Evolutionary conservation across 371 early-diverging fungal genomes (phyloP), one percentile per base, ranked within the genome.

Genomic region (Blakeslea trispora): DNA sequence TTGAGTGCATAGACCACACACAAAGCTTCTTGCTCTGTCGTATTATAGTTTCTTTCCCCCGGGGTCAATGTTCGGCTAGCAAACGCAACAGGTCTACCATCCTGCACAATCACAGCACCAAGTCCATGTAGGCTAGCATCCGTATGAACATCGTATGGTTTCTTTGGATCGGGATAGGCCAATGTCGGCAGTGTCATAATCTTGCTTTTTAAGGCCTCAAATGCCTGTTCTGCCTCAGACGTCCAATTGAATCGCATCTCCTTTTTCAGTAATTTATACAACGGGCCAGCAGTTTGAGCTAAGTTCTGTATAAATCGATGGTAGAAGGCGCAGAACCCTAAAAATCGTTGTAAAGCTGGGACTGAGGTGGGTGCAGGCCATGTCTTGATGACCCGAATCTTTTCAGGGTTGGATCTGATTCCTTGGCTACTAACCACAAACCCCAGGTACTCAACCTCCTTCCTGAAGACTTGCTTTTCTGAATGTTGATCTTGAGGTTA

Each of bases 401-500:
- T 66, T n/a, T 22, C 48, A 9, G 69, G 66, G 42, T 70, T 68
- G 1, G 61, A 51, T 0, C 49, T 0, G 2, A 81, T 47, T 0
- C 77, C 80, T 10, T 59, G 19, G n/a, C 13, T 47, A 35, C 57
- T 56, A 11, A 82, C 50, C 1, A 68, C 19, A 52, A 69, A 67
- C 13, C 83, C 81, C 1, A 81, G 62, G 58, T 55, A 83, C 9
- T 63, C 51, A 10, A 83, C 53, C 15, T 65, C 56, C 5, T 22
- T 9, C 1, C n/a, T 1, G 39, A 51, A 43, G 53, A 83, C 59
- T 19, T n/a, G 50, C 84, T 84, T 57, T 88, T 88, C 5, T 65
- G 49, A 1, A 59, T 45, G 8, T 70, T 71, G 6, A 50, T 48
- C 9, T 59, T 64, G 9, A 84, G 54, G 11, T 62, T 47, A 14